Conservation (phyloP, 192 early-diverging fungal species). For the Dispira parvispora region DNA sequence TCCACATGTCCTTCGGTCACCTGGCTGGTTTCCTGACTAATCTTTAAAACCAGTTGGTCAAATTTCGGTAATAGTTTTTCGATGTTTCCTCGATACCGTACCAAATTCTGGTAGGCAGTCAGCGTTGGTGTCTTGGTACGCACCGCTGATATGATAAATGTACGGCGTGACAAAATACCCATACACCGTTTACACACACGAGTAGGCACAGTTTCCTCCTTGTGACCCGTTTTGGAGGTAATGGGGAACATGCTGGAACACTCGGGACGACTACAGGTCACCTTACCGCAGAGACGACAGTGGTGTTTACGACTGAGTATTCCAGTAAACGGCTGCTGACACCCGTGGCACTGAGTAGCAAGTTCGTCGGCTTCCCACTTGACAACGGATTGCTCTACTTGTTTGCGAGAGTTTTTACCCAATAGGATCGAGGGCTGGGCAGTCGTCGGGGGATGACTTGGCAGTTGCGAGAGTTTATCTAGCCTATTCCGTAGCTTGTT, state of each 20-base stretch:
- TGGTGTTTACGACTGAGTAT: slow-evolving; percentile 49
- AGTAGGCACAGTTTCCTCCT: background rate
- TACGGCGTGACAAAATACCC: slow-evolving; percentile 15
- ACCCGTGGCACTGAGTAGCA: slow-evolving; percentile 15
- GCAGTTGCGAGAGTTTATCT: slow-evolving; percentile 37
- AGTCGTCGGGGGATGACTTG: background rate
- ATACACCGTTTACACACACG: slow-evolving; percentile 19
- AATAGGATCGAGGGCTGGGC: background rate
- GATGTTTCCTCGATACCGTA: slow-evolving; percentile 20
- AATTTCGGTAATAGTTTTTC: slow-evolving; percentile 37
- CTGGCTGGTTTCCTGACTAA: slow-evolving; percentile 24
- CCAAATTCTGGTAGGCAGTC: slow-evolving; percentile 28
- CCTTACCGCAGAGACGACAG: slow-evolving; percentile 51
- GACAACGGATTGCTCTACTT: slow-evolving; percentile 22
- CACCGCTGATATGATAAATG: background rate
- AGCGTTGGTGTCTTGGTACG: slow-evolving; percentile 18
- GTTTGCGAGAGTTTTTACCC: background rate
- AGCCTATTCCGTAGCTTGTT: slow-evolving; percentile 57
- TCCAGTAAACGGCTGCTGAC: slow-evolving; percentile 12
- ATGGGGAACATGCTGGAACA: slow-evolving; percentile 32
- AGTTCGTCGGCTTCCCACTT: slow-evolving; percentile 18
- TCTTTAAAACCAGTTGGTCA: slow-evolving; percentile 32
- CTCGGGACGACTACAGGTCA: slow-evolving; percentile 31
- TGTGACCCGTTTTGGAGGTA: slow-evolving; percentile 9
- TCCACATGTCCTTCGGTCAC: slow-evolving; percentile 31